Evolutionary conservation across 768 basidiomycete species (phyloP).

Genomic region (Boletus subcaerulescens): DNA sequence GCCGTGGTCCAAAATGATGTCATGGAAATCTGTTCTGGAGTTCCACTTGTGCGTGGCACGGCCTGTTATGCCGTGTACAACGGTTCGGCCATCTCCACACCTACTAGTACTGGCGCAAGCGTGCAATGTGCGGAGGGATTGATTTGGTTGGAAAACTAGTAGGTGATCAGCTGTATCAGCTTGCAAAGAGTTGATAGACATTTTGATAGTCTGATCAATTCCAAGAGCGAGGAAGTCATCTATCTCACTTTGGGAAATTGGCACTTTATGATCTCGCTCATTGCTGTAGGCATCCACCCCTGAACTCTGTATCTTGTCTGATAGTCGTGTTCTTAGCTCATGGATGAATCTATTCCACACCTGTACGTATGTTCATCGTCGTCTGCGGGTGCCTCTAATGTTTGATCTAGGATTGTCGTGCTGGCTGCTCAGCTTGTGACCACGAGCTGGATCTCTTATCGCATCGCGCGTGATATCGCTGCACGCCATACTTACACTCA

Average conservation of each 20-base stretch:
- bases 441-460: constrained; percentile 47
- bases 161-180: constrained; percentile 12
- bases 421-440: constrained; percentile 45
- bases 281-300: constrained; percentile 38
- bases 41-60: constrained; percentile 33
- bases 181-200: neutral
- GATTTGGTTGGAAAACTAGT: constrained; percentile 47
- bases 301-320: neutral
- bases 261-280: constrained; percentile 43
- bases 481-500: constrained; percentile 33
- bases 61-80: constrained; percentile 18
- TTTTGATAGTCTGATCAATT: constrained; percentile 21
- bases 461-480: constrained; percentile 34
- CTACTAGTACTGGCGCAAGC: constrained; percentile 1
- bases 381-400: neutral
- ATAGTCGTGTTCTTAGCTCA: constrained; percentile 33
- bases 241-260: constrained; percentile 46
- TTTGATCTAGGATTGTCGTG: constrained; percentile 28
- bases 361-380: constrained; percentile 29
- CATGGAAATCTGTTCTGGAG: constrained; percentile 37
- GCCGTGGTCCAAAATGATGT: constrained; percentile 15
- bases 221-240: constrained; percentile 47
- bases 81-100: neutral
- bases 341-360: constrained; percentile 52
- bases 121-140: constrained; percentile 41